These are phyloP conservation scores for Thamnidium elegans DNA, from an alignment of 192 early-diverging fungal genomes.

Conservation along the genomic window DNA sequence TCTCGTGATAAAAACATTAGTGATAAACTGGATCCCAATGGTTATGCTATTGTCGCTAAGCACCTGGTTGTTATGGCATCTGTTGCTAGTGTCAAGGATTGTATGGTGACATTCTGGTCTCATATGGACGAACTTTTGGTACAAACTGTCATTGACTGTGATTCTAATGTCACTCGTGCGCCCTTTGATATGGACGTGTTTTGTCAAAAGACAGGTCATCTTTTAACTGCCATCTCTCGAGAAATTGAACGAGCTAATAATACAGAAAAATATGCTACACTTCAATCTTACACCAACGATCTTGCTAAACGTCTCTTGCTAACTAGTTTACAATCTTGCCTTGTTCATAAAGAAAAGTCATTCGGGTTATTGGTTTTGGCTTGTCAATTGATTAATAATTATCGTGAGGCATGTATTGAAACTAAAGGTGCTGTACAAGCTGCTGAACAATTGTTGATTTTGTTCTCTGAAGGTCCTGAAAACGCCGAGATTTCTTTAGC, in stretches of 20 bases:
- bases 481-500: background rate
- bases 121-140: constrained; percentile 7
- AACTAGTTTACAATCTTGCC: constrained; percentile 1
- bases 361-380: constrained; percentile 6
- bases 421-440: background rate
- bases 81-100: constrained; percentile 17
- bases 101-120: constrained; percentile 14
- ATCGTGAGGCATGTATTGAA: background rate
- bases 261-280: background rate
- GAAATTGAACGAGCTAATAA: background rate
- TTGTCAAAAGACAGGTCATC: constrained; percentile 6
- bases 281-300: background rate
- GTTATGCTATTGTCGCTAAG: constrained; percentile 14
- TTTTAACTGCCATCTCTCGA: background rate
- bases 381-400: constrained; percentile 2
- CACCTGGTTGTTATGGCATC: constrained; percentile 7
- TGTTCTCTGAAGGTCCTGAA: constrained; percentile 4
- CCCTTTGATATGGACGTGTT: constrained; percentile 4
- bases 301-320: constrained; percentile 9
- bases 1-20: background rate
- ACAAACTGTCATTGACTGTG: constrained; percentile 11
- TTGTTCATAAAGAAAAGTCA: constrained; percentile 10
- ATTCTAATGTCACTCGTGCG: background rate
- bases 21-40: constrained; percentile 21
- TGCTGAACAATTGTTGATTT: background rate